These are phyloP conservation scores for Erodium moschatum DNA, from an alignment of 441 rosid genomes.

Conservation along the genomic window DNA sequence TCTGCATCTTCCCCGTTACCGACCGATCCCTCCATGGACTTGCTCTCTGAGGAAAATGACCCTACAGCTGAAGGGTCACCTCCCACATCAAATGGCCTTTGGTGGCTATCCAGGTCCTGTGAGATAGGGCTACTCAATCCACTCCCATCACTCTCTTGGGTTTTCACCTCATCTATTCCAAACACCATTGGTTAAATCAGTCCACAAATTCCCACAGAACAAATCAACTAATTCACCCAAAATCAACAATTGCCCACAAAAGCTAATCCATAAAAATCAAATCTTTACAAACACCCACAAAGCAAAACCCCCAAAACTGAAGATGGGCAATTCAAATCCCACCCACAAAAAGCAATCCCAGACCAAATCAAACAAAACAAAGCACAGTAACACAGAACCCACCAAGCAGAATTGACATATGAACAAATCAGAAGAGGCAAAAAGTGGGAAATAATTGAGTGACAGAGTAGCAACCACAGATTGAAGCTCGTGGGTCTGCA, in stretches of 20 bases:
- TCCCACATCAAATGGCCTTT: slow-evolving; percentile 20
- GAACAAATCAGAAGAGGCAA: neutral
- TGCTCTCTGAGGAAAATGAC: slow-evolving; percentile 13
- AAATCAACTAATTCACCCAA: neutral
- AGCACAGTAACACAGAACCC: neutral
- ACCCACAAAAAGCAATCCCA: neutral
- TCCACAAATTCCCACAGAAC: neutral
- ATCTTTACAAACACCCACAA: too few species aligned
- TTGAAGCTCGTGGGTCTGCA: neutral
- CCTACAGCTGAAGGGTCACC: slow-evolving; percentile 20
- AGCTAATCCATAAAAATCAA: neutral
- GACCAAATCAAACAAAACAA: neutral
- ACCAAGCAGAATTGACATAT: neutral
- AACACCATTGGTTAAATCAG: slow-evolving; percentile 17
- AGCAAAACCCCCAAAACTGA: neutral
- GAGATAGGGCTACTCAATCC: slow-evolving; percentile 34
- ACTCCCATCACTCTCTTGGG: slow-evolving; percentile 36
- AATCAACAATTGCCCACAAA: neutral
- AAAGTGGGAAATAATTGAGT: neutral
- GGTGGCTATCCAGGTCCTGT: slow-evolving; percentile 22
- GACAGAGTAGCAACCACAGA: neutral
- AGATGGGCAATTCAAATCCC: neutral
- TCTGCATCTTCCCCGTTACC: neutral
- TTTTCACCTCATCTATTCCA: slow-evolving; percentile 30
- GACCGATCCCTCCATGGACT: too few species aligned